A percentile compares a stretch with the other conserved stretches of the same genome.
Evolutionary conservation across 1,284 basidiomycete species (phyloP).

Genomic region (Cystobasidium sp.): DNA sequence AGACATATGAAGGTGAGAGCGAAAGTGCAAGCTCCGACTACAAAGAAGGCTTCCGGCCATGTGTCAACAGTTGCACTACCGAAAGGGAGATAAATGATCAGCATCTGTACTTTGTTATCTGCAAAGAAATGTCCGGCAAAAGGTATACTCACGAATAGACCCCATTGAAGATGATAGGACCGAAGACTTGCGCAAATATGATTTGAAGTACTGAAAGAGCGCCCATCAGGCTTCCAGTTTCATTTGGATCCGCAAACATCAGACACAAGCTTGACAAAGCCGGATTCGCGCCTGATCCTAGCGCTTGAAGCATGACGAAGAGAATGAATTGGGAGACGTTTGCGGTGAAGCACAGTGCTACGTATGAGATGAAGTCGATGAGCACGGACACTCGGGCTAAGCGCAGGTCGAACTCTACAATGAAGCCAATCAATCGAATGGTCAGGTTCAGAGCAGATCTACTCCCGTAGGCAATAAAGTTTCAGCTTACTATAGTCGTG

Average conservation of each 20-base stretch:
- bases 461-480: not conserved
- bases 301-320: conserved; percentile 28
- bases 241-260: conserved; percentile 40
- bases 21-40: conserved; percentile 12
- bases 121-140: not conserved
- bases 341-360: conserved; percentile 29
- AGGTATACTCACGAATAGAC: conserved; percentile 31
- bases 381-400: conserved; percentile 28
- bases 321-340: conserved; percentile 24
- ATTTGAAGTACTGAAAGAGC: conserved; percentile 34
- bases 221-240: conserved; percentile 36
- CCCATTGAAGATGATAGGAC: conserved; percentile 30
- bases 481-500: conserved; percentile 37
- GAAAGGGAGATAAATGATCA: not conserved
- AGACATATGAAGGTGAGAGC: conserved; percentile 22
- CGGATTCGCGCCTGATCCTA: conserved; percentile 41
- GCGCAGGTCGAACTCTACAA: conserved; percentile 34
- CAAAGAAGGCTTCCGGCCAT: conserved; percentile 39
- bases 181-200: conserved; percentile 36
- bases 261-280: conserved; percentile 36
- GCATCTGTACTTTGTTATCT: not conserved
- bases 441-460: not conserved
- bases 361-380: conserved; percentile 32
- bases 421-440: not conserved
- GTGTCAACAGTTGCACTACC: conserved; percentile 36